Evolutionary conservation across 169 alveolate species (phyloP), one percentile per base, ranked within the genome.

Genomic region (Plasmodium chabaudi): DNA sequence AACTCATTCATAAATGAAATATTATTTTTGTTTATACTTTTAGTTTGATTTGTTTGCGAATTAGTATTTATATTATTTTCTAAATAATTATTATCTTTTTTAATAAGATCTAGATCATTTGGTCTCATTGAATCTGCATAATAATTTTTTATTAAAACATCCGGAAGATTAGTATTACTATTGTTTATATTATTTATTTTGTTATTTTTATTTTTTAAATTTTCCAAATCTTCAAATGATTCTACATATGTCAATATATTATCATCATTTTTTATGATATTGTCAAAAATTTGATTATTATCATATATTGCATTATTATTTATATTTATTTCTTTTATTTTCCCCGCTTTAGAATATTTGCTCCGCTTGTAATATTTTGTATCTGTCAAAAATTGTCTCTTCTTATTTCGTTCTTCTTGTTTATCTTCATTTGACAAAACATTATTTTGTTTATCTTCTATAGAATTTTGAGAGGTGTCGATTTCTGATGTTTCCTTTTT

Each of bases 341-440:
- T 63, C 12, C 91, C 91, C 6, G 91, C 91, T 47, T 86, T 86
- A 27, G 91, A 86, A 64, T 86, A 86, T 63, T 86, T 86, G 13
- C 91, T 86, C 39, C 91, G 23, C 44, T 57, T 86, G 27, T 86
- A 86, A 46, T 86, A 86, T 23, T 86, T 86, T 12, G 91, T 86
- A 19, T 70, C 91, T 5, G 91, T 86, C 39, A 86, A 44, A 55
- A 86, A 86, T 9, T 13, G 4, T 64, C 91, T 57, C 7, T 12
- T 46, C 0, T 12, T 57, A 57, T 55, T 64, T 44, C 2, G 49
- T 10, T 55, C 42, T 19, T 9, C 23, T 13, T 73, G n/a, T 25
- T 68, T 17, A 21, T 68, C 17, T 34, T 34, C 42, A 34, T 34
- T 34, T 34, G 42, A 4, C 5, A 34, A 34, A 34, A 34, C 5